phyloP scores from a whole-genome alignment of 768 basidiomycete species.

The Roridomyces roridus region DNA sequence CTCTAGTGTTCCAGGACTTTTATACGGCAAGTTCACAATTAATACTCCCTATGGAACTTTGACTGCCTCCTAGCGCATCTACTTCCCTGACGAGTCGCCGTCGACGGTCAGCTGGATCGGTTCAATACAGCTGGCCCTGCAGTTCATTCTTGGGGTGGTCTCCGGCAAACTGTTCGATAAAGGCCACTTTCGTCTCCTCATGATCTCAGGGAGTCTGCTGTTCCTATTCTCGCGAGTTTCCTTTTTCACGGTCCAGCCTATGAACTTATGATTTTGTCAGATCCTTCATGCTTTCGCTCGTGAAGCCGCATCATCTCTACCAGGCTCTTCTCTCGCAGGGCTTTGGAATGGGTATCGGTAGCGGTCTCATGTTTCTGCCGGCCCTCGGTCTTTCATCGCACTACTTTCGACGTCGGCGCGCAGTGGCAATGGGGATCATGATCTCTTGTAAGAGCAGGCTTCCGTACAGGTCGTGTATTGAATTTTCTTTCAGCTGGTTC shows the following conservation, averaged over 20 bases:
- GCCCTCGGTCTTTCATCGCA: constrained; percentile 39
- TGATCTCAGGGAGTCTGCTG: constrained; percentile 17
- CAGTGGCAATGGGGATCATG: constrained; percentile 48
- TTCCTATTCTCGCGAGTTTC: constrained; percentile 23
- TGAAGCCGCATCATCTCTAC: constrained; percentile 40
- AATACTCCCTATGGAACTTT: background rate
- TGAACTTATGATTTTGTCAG: constrained; percentile 26
- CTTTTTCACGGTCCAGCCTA: no score
- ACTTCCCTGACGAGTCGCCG: background rate
- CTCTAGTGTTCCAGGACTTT: background rate
- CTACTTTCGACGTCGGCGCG: constrained; percentile 46
- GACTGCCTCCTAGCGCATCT: background rate
- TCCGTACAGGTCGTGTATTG: no score
- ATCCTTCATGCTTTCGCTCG: constrained; percentile 45
- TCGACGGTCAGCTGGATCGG: constrained; percentile 27
- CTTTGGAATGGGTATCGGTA: constrained; percentile 40
- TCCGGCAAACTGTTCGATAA: constrained; percentile 28
- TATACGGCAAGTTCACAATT: background rate
- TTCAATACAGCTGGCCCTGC: constrained; percentile 26
- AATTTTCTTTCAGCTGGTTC: background rate
- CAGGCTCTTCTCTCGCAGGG: constrained; percentile 27
- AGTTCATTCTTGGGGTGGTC: constrained; percentile 22
- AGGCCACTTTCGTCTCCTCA: constrained; percentile 19
- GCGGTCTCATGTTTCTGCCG: constrained; percentile 46
- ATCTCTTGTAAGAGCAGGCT: background rate